Evolutionary conservation across 2,329 filamentous ascomycete species (phyloP).

Genomic region (Cordyceps fumosorosea): DNA sequence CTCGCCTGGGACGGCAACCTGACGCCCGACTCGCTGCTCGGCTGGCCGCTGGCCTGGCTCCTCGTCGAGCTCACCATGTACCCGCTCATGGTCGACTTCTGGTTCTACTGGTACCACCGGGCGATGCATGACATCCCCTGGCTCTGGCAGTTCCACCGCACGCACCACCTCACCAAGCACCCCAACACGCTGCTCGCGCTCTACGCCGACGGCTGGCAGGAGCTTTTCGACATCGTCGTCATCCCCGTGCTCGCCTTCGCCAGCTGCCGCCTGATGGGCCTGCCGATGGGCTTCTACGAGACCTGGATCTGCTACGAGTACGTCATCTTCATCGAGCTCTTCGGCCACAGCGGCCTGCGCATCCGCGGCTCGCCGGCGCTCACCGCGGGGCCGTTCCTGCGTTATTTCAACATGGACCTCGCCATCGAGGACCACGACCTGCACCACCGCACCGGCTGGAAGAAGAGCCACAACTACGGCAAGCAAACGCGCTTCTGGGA

Average conservation of each 20-base stretch:
- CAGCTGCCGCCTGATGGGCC: constrained; percentile 25
- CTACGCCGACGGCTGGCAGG: constrained; percentile 36
- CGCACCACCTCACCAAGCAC: constrained; percentile 39
- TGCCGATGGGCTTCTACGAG: constrained; percentile 39
- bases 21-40: constrained; percentile 12
- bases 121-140: constrained; percentile 33
- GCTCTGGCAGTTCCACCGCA: constrained; percentile 38
- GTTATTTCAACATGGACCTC: constrained; percentile 27
- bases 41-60: constrained; percentile 27
- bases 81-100: constrained; percentile 36
- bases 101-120: constrained; percentile 39
- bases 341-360: constrained; percentile 32
- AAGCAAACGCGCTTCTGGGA: constrained; percentile 34
- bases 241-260: constrained; percentile 33
- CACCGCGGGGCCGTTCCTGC: constrained; percentile 27
- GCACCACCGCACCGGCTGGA: constrained; percentile 32
- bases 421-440: constrained; percentile 36
- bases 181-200: constrained; percentile 35
- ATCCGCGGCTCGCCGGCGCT: constrained; percentile 26
- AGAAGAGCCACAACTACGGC: constrained; percentile 31
- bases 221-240: constrained; percentile 34
- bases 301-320: constrained; percentile 40
- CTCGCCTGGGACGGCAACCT: constrained; percentile 21
- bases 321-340: constrained; percentile 32
- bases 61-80: constrained; percentile 33